Percentiles rank a stretch among this genome's conserved stretches.
phyloP scores from a whole-genome alignment of 73 alveolate species.

The Paramecium pentaurelia region DNA sequence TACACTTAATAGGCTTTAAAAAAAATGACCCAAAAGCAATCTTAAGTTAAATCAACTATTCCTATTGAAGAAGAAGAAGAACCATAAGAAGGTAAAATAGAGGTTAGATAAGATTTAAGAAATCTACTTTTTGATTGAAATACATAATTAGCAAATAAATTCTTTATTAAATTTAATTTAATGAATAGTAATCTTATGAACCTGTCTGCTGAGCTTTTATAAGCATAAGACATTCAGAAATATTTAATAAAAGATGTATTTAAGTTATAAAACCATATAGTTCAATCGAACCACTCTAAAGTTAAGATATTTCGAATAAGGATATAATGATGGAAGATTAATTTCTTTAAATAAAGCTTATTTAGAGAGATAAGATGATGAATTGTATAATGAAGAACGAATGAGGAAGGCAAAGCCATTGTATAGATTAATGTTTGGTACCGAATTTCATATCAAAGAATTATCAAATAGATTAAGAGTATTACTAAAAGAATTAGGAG shows the following conservation, averaged over 20 bases:
- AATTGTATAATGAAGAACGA: background rate
- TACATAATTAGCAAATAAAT: background rate
- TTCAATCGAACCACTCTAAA: background rate
- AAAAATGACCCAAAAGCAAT: background rate
- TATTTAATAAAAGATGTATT: background rate
- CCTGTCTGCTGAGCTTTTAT: background rate
- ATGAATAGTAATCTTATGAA: background rate
- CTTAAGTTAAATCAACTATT: background rate
- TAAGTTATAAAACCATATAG: background rate
- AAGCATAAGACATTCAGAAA: background rate
- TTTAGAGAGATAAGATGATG: background rate
- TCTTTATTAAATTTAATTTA: background rate
- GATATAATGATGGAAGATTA: constrained; percentile 26
- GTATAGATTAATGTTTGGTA: constrained; percentile 31
- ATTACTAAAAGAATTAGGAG: background rate
- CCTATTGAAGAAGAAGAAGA: constrained; percentile 35
- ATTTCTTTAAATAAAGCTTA: background rate
- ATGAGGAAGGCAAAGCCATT: constrained; percentile 32
- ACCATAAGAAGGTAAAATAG: constrained; percentile 9
- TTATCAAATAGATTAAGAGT: background rate
- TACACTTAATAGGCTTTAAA: background rate
- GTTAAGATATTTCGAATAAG: constrained; percentile 21
- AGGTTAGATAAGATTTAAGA: constrained; percentile 21
- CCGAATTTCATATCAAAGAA: background rate
- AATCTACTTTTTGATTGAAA: constrained; percentile 40